A percentile compares a stretch with the other conserved stretches of the same genome.
Evolutionary conservation across 2,329 filamentous ascomycete species (phyloP).

Genomic region (Colletotrichum echinochloae): DNA sequence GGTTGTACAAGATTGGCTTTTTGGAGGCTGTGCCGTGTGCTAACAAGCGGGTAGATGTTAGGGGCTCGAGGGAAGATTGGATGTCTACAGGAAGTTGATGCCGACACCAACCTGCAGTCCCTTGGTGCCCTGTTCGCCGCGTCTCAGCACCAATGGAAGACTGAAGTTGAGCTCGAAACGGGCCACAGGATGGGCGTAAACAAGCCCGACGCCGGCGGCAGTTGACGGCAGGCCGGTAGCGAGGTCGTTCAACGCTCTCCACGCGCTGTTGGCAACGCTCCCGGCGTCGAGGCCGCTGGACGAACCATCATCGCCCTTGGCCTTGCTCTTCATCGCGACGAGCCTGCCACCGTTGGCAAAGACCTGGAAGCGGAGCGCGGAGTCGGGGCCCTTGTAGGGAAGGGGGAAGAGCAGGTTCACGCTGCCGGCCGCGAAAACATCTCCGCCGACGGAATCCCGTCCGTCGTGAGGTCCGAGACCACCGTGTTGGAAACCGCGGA

Average conservation of each 20-base stretch:
- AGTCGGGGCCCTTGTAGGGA: conserved; percentile 83
- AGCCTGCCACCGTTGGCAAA: conserved; percentile 93
- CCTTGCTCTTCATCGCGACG: conserved; percentile 76
- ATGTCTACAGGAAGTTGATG: conserved; percentile 85
- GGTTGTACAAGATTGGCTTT: conserved; percentile 16
- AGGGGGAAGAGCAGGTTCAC: conserved; percentile 88
- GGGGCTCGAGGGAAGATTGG: not conserved
- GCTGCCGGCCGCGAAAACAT: conserved; percentile 90
- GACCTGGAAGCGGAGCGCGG: conserved; percentile 85
- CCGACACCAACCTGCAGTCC: conserved; percentile 96
- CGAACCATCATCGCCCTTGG: conserved; percentile 57
- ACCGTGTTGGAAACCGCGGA: conserved; percentile 91
- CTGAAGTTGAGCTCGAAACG: conserved; percentile 97
- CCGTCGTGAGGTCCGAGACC: conserved; percentile 92
- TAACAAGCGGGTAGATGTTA: not conserved
- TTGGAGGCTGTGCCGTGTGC: not conserved
- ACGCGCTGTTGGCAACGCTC: conserved; percentile 66
- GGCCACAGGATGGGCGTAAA: conserved; percentile 94
- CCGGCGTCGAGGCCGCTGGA: conserved; percentile 50
- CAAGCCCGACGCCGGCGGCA: conserved; percentile 87
- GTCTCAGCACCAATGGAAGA: conserved; percentile 83
- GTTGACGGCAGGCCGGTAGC: conserved; percentile 83
- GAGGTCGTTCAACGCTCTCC: conserved; percentile 75
- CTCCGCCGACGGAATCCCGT: conserved; percentile 86
- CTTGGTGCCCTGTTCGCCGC: conserved; percentile 89